Percentiles rank a stretch among this genome's conserved stretches.
phyloP scores from a whole-genome alignment of 768 basidiomycete species.

The Termitomyces heimii region DNA sequence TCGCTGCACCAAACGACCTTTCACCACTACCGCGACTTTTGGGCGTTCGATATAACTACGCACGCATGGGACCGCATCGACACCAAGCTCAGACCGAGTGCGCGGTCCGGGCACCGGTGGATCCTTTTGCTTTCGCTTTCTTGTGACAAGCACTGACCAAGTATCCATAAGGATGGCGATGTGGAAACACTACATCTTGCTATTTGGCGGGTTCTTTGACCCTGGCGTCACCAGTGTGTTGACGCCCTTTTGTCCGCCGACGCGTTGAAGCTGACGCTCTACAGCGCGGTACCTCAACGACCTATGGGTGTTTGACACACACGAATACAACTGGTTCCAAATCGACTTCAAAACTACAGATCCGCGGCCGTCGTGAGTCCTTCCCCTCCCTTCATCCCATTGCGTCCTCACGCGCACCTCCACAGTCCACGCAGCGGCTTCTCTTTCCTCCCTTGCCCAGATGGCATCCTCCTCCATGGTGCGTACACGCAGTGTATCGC shows the following conservation, averaged over 20 bases:
- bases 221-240: conserved; percentile 72
- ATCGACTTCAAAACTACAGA: conserved; percentile 46
- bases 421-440: not conserved
- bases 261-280: not conserved
- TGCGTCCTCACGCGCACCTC: not conserved
- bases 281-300: conserved; percentile 46
- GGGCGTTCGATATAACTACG: conserved; percentile 76
- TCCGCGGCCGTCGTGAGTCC: not conserved
- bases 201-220: conserved; percentile 91
- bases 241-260: not conserved
- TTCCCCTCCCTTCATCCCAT: not conserved
- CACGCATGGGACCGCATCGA: conserved; percentile 88
- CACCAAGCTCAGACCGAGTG: conserved; percentile 73
- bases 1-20: conserved; percentile 78
- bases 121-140: conserved; percentile 9
- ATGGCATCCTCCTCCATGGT: not conserved
- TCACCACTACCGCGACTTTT: conserved; percentile 87
- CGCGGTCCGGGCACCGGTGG: conserved; percentile 79
- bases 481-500: not conserved
- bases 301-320: not conserved
- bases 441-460: not conserved
- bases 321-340: not conserved
- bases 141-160: not conserved
- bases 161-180: conserved; percentile 67
- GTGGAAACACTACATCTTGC: conserved; percentile 82